Percentiles rank a stretch among this genome's conserved stretches.
These are phyloP conservation scores for Firmiana major DNA, from an alignment of 345 rosid genomes.

Conservation along the genomic window DNA sequence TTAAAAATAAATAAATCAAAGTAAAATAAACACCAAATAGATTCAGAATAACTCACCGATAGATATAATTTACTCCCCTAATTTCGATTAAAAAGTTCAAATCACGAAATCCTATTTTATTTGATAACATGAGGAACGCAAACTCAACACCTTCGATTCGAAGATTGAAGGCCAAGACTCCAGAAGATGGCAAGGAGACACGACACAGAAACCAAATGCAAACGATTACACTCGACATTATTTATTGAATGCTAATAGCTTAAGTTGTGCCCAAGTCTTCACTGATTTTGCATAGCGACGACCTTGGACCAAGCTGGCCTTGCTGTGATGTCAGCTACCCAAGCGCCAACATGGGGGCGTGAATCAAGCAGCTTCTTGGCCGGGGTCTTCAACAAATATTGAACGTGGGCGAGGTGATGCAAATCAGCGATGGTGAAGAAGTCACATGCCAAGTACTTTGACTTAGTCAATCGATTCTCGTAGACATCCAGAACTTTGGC, in stretches of 20 bases:
- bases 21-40: no score
- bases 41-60: no score
- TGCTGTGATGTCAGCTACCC: no score
- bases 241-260: background rate
- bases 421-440: slow-evolving; percentile 66
- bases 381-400: slow-evolving; percentile 37
- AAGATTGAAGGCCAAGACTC: background rate
- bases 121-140: background rate
- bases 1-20: no score
- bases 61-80: no score
- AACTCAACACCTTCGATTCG: background rate
- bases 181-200: background rate
- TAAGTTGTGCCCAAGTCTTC: background rate
- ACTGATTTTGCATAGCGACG: no score
- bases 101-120: background rate
- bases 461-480: slow-evolving; percentile 49
- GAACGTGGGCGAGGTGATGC: slow-evolving; percentile 60
- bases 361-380: slow-evolving; percentile 39
- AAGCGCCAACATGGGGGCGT: no score
- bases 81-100: background rate
- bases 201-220: background rate
- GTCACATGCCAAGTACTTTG: slow-evolving; percentile 66
- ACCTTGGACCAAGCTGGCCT: no score
- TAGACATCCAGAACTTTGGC: slow-evolving; percentile 54
- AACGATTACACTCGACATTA: background rate